Evolutionary conservation across 2,329 filamentous ascomycete genomes (phyloP).

Genomic region (Colletotrichum incanum): DNA sequence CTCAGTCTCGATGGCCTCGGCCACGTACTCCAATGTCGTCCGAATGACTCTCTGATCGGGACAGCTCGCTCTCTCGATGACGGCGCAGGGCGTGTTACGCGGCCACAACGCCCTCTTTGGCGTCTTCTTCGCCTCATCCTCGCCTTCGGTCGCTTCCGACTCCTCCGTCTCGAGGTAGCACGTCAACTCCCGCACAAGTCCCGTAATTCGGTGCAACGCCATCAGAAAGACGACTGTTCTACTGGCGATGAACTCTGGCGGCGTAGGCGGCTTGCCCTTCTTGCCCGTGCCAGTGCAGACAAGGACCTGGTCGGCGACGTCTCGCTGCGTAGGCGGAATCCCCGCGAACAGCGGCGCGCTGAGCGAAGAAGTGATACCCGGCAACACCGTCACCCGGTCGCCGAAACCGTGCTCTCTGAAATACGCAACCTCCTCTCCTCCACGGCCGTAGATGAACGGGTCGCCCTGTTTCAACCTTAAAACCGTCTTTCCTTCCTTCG

Average conservation of each 20-base stretch:
- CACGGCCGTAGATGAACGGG: slow-evolving; percentile 95
- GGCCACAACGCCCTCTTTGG: slow-evolving; percentile 75
- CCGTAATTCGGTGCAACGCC: slow-evolving; percentile 88
- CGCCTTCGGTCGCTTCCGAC: slow-evolving; percentile 52
- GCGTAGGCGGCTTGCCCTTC: slow-evolving; percentile 86
- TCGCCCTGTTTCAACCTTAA: slow-evolving; percentile 96
- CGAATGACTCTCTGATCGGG: slow-evolving; percentile 94
- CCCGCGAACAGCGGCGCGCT: slow-evolving; percentile 90
- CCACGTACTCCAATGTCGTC: slow-evolving; percentile 86
- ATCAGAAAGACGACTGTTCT: slow-evolving; percentile 95
- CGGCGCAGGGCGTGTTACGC: slow-evolving; percentile 85
- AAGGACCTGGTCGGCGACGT: slow-evolving; percentile 91
- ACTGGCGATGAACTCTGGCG: slow-evolving; percentile 82
- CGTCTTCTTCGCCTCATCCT: neutral
- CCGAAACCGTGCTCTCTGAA: slow-evolving; percentile 82
- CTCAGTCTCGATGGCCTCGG: slow-evolving; percentile 87
- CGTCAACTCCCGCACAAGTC: slow-evolving; percentile 81
- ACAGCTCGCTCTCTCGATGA: slow-evolving; percentile 94
- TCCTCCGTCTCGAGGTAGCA: slow-evolving; percentile 53
- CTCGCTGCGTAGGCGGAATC: slow-evolving; percentile 90
- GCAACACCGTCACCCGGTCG: slow-evolving; percentile 79
- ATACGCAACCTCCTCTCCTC: slow-evolving; percentile 91
- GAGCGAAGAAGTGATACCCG: slow-evolving; percentile 91
- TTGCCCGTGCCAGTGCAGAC: slow-evolving; percentile 97
- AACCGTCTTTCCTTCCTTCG: slow-evolving; percentile 79